Conservation (phyloP, 805 yeast genomes). For the Myxozyma vanderwaltii region DNA sequence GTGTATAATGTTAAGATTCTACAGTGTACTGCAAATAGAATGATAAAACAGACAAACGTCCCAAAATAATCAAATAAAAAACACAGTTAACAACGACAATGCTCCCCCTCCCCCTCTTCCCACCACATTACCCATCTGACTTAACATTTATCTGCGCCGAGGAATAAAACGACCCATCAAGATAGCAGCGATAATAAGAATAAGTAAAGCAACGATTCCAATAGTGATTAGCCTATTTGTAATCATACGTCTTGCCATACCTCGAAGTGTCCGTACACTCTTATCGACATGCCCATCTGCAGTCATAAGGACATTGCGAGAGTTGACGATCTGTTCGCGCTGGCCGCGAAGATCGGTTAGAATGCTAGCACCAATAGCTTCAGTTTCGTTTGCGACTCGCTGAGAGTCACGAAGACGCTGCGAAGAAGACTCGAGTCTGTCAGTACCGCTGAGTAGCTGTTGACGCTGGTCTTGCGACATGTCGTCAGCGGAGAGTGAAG, state of each 20-base stretch:
- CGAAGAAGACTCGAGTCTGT: constrained; percentile 76
- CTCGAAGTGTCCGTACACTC: constrained; percentile 78
- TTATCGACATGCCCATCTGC: constrained; percentile 94
- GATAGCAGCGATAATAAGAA: constrained; percentile 30
- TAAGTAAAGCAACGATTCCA: constrained; percentile 27
- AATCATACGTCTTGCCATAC: constrained; percentile 71
- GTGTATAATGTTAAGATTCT: too few relatives aligned
- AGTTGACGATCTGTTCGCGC: constrained; percentile 84
- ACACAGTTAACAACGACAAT: constrained; percentile 2
- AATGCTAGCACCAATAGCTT: constrained; percentile 85
- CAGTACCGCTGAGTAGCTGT: constrained; percentile 73
- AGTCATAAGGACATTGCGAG: constrained; percentile 73
- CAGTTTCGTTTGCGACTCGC: constrained; percentile 89
- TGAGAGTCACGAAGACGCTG: constrained; percentile 86
- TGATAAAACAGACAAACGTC: not conserved
- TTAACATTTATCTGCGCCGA: constrained; percentile 17
- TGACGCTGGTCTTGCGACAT: constrained; percentile 71
- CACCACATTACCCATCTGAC: not conserved
- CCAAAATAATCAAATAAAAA: too few relatives aligned
- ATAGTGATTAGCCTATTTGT: constrained; percentile 30
- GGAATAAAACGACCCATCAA: constrained; percentile 29
- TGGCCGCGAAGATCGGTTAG: constrained; percentile 87
- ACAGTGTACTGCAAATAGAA: too few relatives aligned
- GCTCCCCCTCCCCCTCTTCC: too few relatives aligned
- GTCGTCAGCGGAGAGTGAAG: constrained; percentile 37